Base-by-base conservation (phyloP, 305 asterid species). In the Fraxinus floribunda region DNA sequence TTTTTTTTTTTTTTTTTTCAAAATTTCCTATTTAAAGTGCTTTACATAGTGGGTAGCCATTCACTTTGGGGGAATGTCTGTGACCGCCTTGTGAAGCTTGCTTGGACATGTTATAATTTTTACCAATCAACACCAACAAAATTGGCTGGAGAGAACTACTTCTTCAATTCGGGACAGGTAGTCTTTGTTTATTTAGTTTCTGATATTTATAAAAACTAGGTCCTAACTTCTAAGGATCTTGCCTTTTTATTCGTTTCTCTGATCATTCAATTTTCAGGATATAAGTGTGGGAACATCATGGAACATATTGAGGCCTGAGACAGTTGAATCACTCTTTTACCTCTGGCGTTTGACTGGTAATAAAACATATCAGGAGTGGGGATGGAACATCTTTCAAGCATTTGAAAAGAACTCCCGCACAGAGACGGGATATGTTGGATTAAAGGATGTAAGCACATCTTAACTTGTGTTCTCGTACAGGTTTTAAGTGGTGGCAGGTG, bases 301-400 rank as follows among this genome's bases (percentile, higher is more conserved):
- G 98, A 96, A 94, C 90, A 96, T 94, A 90, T 87, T 96, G 88
- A 91, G 99, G 95, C 99, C 99, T 24, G 99, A 96, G 92, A 96
- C 99, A 71, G 95, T 96, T 35, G 99, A 96, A 87, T 96, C 99
- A 32, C 98, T 96, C 83, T 96, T 96, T 80, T 96, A 96, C 86
- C 97, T 96, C 71, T 96, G 97, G 97, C 98, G 99, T 75, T 86
- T 96, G 88, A 96, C 99, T 29, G 99, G 99, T 74, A 96, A 96
- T 83, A 91, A 92, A 94, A 96, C 99, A 1, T 96, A 94, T 81
- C 96, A 94, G 86, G 99, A 96, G 81, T 96, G 99, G 99, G 99
- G 99, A 84, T 96, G 99, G 99, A 91, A 94, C 86, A 96, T 96
- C 84, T 96, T 96, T 85, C 94, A 91, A 89, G 99, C 99, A 87